Base-by-base conservation (phyloP, 441 rosid genomes). In the Pelargonium citronellum region DNA sequence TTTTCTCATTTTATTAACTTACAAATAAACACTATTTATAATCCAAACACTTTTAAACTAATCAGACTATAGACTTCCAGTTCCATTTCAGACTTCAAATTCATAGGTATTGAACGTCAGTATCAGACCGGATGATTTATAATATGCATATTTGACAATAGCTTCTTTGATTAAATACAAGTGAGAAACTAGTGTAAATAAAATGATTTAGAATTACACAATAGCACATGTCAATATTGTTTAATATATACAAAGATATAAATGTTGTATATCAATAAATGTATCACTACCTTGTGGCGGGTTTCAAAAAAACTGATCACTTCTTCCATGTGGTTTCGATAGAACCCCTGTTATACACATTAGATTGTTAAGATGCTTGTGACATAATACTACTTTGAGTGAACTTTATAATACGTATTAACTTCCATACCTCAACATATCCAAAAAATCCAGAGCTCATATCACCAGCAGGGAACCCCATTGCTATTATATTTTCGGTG, bases 241-340 rank as follows among this genome's bases (percentile, higher is more conserved):
- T 39, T 39, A 19, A 55, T 16, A 1, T 15, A 19, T 55, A 16
- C 19, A 55, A 15, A n/a, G 53, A 39, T 63, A 46, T 12, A 39
- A 3, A n/a, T 37, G 46, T 1, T 20, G 30, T 30, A 47, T 5
- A 30, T n/a, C 9, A 30, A 58, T 37, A 37, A 69, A 66, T 7
- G 17, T 37, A 30, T 39, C 37, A 69, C 22, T 80, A 95, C 98
- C 97, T 92, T 92, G 88, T 92, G 99, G 71, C 86, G 84, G 66
- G 93, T 92, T 82, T 95, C 99, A 75, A 95, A 94, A 83, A 92
- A 95, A 84, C 78, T 88, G 20, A 95, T 95, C 64, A 95, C 99
- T 85, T 95, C 99, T 89, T 92, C 99, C 99, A 95, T 92, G 80
- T 95, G 99, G 79, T 95, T 95, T 70, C 99, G 87, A 77, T 95